Evolutionary conservation across 2,329 filamentous ascomycete species (phyloP).

Genomic region (Acrocalymma vagum): DNA sequence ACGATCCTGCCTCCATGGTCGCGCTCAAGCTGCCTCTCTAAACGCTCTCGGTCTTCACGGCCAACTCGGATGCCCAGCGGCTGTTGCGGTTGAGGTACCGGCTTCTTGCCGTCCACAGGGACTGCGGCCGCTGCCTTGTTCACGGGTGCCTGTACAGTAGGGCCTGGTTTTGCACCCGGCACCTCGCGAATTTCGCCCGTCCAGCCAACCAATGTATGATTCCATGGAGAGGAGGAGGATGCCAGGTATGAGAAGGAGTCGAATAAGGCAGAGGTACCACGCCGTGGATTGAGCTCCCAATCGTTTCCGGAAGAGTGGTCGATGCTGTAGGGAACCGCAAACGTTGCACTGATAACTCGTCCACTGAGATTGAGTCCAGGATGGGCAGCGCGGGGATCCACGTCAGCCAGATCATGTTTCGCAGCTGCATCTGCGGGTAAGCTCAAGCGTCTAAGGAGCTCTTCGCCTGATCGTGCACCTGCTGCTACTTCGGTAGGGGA

Average conservation of each 20-base stretch:
- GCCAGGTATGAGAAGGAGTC: conserved; percentile 90
- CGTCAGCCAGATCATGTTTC: conserved; percentile 53
- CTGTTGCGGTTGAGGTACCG: conserved; percentile 65
- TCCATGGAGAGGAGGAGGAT: conserved; percentile 84
- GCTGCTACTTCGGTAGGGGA: conserved; percentile 54
- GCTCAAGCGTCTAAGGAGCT: conserved; percentile 63
- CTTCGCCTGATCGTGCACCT: conserved; percentile 57
- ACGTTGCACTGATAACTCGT: conserved; percentile 69
- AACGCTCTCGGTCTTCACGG: conserved; percentile 71
- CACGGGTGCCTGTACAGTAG: conserved; percentile 59
- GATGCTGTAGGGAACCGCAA: conserved; percentile 70
- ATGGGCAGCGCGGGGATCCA: conserved; percentile 64
- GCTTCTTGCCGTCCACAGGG: conserved; percentile 70
- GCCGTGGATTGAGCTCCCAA: conserved; percentile 77
- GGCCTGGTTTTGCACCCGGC: conserved; percentile 36
- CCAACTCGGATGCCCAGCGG: conserved; percentile 76
- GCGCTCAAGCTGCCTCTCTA: conserved; percentile 78
- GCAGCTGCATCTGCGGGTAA: conserved; percentile 46
- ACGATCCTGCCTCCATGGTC: conserved; percentile 80
- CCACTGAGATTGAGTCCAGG: conserved; percentile 67
- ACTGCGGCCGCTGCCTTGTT: conserved; percentile 83
- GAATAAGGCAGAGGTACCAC: conserved; percentile 90
- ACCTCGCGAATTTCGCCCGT: conserved; percentile 73
- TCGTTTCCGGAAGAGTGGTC: conserved; percentile 60
- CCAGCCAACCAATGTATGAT: conserved; percentile 93